Conservation (phyloP, 202 grass and related monocot species). For the Cymbopogon flexuosus region DNA sequence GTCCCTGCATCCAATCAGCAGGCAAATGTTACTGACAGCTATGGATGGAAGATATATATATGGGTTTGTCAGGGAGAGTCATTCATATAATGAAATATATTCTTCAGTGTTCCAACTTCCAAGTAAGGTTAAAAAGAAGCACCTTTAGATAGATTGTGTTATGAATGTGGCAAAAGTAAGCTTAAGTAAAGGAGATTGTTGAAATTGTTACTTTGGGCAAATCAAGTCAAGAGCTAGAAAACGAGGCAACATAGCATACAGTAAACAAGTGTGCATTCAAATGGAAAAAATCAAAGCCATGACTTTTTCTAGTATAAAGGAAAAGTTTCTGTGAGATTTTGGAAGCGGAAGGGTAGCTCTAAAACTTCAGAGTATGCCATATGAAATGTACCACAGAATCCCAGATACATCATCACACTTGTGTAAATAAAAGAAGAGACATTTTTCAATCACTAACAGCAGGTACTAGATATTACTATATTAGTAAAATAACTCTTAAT, state of each 20-base stretch:
- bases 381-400: conserved; percentile 27
- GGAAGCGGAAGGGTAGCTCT: too few species aligned
- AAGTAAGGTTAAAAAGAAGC: not conserved
- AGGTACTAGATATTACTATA: not conserved
- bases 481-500: not conserved
- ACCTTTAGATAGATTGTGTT: not conserved
- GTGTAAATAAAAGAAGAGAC: not conserved
- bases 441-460: conserved; percentile 22
- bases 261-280: not conserved
- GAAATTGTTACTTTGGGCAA: not conserved
- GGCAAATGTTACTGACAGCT: not conserved
- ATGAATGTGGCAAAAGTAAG: not conserved
- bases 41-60: not conserved
- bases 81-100: not conserved
- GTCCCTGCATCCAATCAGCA: conserved; percentile 26
- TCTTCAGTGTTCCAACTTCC: not conserved
- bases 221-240: not conserved
- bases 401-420: conserved; percentile 3
- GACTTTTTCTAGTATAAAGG: not conserved
- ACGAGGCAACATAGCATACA: not conserved
- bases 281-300: not conserved
- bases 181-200: not conserved
- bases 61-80: not conserved
- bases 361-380: conserved; percentile 1
- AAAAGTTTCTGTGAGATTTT: not conserved